Evolutionary conservation across 257 asterid genomes (phyloP), one percentile per base, ranked within the genome.

Genomic region (Solanum rostratum): DNA sequence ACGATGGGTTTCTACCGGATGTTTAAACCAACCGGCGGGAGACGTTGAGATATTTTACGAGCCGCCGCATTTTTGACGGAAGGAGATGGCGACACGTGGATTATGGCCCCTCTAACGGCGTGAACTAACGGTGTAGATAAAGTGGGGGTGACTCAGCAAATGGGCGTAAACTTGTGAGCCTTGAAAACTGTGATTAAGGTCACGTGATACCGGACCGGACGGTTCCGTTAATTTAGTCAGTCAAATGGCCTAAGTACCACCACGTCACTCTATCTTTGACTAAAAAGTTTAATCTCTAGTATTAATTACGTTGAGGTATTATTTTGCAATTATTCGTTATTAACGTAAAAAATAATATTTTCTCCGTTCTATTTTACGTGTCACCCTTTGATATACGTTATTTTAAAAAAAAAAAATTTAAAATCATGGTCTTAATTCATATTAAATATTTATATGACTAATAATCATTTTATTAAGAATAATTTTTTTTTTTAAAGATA

Each of bases 31-130:
- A 81, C 82, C 85, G 81, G 86, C 20, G 55, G 18, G 60, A 2
- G 49, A 13, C 2, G 22, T 10, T n/a, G 33, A 88, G 91, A 87
- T 89, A 84, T 85, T 90, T 63, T 65, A 74, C 97, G 90, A 86
- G 88, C 87, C 91, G 96, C 97, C 97, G 94, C 96, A 90, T 93
- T 88, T 88, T 39, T 1, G n/a, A 54, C 43, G 39, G 82, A 19
- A 7, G 27, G 0, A 1, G 90, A 86, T 86, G 1, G 0, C 0
- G 92, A 87, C 95, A 91, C 91, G 92, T 92, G 89, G 73, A 0
- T 1, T 1, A 14, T 83, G 88, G 85, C 10, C 81, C 84, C 41
- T 10, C 2, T 24, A 63, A 50, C 65, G 65, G 11, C 46, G 65
- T 49, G 18, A 45, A 19, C 3, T 46, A 27, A 79, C 86, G 81